A percentile compares a stretch with the other conserved stretches of the same genome.
Conservation (phyloP, 495 filamentous ascomycete genomes). For the Sporormia fimetaria region DNA sequence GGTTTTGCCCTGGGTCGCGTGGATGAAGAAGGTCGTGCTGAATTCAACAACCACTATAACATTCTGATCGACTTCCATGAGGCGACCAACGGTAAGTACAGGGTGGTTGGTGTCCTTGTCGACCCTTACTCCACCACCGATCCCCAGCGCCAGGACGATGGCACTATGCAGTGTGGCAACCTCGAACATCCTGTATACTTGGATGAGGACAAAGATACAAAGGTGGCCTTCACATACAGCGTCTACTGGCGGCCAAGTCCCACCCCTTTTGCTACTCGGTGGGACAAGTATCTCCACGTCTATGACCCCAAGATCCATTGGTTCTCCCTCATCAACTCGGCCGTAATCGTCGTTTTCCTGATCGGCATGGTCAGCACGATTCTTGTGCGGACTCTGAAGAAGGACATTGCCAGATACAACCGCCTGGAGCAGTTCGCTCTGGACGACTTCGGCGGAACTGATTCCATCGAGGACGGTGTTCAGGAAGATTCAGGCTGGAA, state of each 20-base stretch:
- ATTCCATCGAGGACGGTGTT: constrained; percentile 75
- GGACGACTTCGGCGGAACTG: constrained; percentile 67
- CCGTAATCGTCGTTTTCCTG: constrained; percentile 85
- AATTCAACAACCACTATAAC: constrained; percentile 87
- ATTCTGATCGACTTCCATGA: constrained; percentile 90
- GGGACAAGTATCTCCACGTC: constrained; percentile 96
- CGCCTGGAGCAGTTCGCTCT: constrained; percentile 75
- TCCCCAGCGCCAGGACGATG: constrained; percentile 42
- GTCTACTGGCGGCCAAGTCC: constrained; percentile 70
- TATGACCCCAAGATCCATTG: constrained; percentile 95
- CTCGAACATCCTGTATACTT: constrained; percentile 45
- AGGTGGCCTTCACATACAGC: constrained; percentile 79
- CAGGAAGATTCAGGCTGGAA: constrained; percentile 99
- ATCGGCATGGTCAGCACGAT: constrained; percentile 83
- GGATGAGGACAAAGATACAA: constrained; percentile 52
- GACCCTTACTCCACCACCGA: constrained; percentile 61
- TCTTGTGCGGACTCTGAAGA: constrained; percentile 70
- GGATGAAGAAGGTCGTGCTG: constrained; percentile 35
- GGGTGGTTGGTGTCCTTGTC: constrained; percentile 86
- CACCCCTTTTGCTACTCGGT: constrained; percentile 88
- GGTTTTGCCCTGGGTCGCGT: constrained; percentile 74
- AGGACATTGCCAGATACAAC: constrained; percentile 95
- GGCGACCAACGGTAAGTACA: constrained; percentile 52
- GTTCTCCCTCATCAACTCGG: constrained; percentile 92
- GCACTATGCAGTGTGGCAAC: constrained; percentile 51